Base-by-base conservation (phyloP, 495 filamentous ascomycete species). In the Patellaria atrata region DNA sequence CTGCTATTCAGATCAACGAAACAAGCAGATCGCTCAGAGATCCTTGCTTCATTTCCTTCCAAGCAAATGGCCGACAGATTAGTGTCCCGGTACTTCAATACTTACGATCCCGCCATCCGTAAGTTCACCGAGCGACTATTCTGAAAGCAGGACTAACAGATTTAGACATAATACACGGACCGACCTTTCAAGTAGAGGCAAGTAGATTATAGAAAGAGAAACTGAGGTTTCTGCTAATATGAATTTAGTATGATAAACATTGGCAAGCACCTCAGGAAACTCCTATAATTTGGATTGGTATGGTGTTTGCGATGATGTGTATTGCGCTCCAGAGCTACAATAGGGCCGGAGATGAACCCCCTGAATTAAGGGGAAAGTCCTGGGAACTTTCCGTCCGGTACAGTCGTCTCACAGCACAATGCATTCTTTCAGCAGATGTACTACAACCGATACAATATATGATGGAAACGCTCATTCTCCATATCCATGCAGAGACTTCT, bases 311-410 rank as follows among this genome's bases (percentile, higher is more conserved):
- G 3, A 78, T 96, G 60, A 70, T 94, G 64, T 79, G 80, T 48
- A 60, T 96, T 16, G 82, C 91, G 2, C 78, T 94, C 72, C 68
- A 91, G 33, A 93, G 87, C 25, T 96, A 94, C 53, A 66, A 80
- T 52, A 74, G 76, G 35, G 80, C 89, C 41, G 82, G 82, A 11
- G 89, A 96, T 48, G 87, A 93, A 52, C 89, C 87, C 18, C 74
- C 80, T 0, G 85, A 94, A 53, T 92, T 70, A 48, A 57, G 63
- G 30, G 57, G 54, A 23, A 43, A 44, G 29, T 48, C 54, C 3
- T 51, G 44, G 47, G 49, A 87, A 38, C 69, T 91, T 60, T 82
- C 84, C 11, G 68, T 71, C 20, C 74, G 74, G 35, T 96, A 86
- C 53, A 71, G 85, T 31, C 58, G 73, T 38, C 70, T 82, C 25